Percentiles rank a stretch among this genome's conserved stretches.
Conservation (phyloP, 306 rosid species). For the Castanospermum australe region DNA sequence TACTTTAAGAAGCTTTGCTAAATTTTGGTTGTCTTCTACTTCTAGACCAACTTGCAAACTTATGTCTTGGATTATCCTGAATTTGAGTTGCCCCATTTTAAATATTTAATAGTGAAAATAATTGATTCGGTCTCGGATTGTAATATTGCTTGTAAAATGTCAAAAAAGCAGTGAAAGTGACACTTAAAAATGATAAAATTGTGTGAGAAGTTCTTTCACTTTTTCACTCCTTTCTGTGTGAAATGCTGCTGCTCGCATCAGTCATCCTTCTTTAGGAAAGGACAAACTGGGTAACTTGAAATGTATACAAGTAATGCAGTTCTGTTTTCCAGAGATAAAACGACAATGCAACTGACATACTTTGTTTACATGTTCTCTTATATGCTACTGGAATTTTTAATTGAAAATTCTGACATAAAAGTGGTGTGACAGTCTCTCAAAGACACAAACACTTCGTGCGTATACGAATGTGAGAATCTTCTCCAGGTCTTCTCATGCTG, state of each 20-base stretch:
- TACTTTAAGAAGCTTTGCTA: not conserved
- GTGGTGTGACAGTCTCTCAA: not conserved
- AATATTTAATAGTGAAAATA: not conserved
- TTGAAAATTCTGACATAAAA: slow-evolving; percentile 2
- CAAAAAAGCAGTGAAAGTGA: not conserved
- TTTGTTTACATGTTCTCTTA: not conserved
- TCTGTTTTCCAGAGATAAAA: slow-evolving; percentile 3
- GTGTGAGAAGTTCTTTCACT: not conserved
- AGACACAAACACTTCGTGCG: slow-evolving; percentile 15
- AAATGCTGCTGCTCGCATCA: slow-evolving; percentile 34
- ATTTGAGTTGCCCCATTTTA: slow-evolving; percentile 17
- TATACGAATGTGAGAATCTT: slow-evolving; percentile 17
- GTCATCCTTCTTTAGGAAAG: slow-evolving; percentile 13
- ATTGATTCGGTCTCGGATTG: not conserved
- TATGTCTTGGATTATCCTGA: not conserved
- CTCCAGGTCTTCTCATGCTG: not conserved
- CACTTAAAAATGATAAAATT: not conserved
- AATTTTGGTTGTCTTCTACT: not conserved
- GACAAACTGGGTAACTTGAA: slow-evolving; percentile 18
- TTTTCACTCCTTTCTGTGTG: slow-evolving; percentile 23
- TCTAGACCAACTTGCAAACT: not conserved
- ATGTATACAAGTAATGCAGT: slow-evolving; percentile 1
- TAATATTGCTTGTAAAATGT: not conserved
- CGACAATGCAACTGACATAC: slow-evolving; percentile 10
- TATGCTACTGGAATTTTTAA: not conserved